Percentiles rank a stretch among this genome's conserved stretches.
Evolutionary conservation across 805 yeast species (phyloP).

Genomic region (Wickerhamomyces tratensis): DNA sequence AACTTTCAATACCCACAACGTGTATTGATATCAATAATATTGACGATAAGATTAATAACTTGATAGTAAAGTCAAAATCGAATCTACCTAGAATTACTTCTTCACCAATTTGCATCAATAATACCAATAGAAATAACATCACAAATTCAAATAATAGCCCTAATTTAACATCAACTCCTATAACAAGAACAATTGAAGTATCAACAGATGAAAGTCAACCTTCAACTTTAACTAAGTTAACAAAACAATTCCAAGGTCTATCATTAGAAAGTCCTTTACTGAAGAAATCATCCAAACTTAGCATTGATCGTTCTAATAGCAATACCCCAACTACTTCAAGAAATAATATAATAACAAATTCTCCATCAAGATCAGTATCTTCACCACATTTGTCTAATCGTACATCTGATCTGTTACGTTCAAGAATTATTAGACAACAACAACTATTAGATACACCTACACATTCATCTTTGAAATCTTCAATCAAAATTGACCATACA

Average conservation of each 20-base stretch:
- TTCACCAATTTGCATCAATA: slow-evolving; percentile 4
- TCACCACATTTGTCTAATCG: neutral
- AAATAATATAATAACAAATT: neutral
- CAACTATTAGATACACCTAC: neutral
- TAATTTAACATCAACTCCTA: neutral
- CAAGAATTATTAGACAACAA: neutral
- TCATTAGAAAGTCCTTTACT: neutral
- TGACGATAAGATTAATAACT: neutral
- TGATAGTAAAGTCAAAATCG: slow-evolving; percentile 5
- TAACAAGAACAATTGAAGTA: neutral
- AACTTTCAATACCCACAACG: neutral
- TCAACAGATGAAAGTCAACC: slow-evolving; percentile 1
- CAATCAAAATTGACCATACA: too few species aligned
- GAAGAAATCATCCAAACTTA: neutral
- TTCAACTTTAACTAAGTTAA: slow-evolving; percentile 11
- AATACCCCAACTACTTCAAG: too few species aligned
- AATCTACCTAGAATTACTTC: slow-evolving; percentile 15
- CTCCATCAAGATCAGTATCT: neutral
- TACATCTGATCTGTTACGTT: neutral
- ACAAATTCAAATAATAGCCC: too few species aligned
- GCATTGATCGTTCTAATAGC: neutral
- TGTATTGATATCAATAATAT: too few species aligned
- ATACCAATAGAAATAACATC: too few species aligned
- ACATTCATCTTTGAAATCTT: too few species aligned
- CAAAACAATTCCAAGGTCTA: slow-evolving; percentile 2